Evolutionary conservation across 2,329 filamentous ascomycete species (phyloP).

Genomic region (Colletotrichum horii): DNA sequence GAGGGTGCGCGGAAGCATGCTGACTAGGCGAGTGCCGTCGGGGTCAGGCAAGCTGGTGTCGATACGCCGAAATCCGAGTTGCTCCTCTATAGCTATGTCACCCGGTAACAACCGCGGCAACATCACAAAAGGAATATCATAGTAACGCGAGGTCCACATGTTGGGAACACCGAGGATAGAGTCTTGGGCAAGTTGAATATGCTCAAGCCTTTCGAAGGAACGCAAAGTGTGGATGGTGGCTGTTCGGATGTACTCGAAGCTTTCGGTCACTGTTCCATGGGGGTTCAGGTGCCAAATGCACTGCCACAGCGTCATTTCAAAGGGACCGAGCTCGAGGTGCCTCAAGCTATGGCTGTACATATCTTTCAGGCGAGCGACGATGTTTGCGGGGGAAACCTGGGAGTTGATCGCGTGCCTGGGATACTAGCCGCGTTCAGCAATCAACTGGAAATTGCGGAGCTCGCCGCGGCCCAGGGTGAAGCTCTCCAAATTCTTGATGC

Average conservation of each 20-base stretch:
- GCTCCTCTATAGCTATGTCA: fast-evolving
- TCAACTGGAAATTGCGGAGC: not conserved
- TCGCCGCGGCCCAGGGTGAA: not conserved
- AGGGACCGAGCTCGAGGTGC: not conserved
- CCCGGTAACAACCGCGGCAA: too few species aligned
- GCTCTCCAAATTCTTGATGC: not conserved
- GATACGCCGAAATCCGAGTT: too few species aligned
- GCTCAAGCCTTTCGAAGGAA: not conserved
- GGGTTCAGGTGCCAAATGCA: fast-evolving
- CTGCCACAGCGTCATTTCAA: not conserved
- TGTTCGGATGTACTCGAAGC: fast-evolving
- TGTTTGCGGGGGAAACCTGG: not conserved
- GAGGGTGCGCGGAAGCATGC: not conserved
- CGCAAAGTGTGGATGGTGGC: not conserved
- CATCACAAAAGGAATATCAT: fast-evolving
- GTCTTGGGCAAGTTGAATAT: not conserved
- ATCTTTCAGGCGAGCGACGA: fast-evolving
- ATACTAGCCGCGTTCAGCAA: fast-evolving
- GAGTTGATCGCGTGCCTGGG: fast-evolving
- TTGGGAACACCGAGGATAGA: not conserved
- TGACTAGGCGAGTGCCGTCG: not conserved
- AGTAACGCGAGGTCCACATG: not conserved
- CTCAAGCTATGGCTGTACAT: not conserved
- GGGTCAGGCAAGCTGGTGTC: not conserved
- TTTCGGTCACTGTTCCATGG: fast-evolving